Evolutionary conservation across 2,329 filamentous ascomycete species (phyloP).

Genomic region (Aotearoamyces nothofagi): DNA sequence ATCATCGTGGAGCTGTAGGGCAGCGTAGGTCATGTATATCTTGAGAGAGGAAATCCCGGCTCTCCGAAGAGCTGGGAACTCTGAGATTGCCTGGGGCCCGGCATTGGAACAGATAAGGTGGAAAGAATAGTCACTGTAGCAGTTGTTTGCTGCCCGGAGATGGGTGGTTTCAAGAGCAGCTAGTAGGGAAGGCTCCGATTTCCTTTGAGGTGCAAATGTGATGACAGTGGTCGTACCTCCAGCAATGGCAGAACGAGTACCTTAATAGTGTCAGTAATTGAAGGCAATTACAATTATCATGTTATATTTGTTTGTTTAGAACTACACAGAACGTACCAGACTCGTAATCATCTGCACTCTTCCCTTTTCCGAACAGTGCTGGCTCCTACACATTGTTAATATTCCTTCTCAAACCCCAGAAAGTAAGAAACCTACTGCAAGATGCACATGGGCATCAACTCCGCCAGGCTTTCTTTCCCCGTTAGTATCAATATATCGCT

Average conservation of each 20-base stretch:
- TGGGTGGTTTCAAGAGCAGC: constrained; percentile 26
- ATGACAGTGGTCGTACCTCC: constrained; percentile 33
- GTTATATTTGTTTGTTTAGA: background rate
- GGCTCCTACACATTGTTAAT: constrained; percentile 20
- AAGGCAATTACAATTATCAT: background rate
- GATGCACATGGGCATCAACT: constrained; percentile 30
- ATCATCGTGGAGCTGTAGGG: constrained; percentile 23
- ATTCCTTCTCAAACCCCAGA: background rate
- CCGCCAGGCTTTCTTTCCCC: constrained; percentile 24
- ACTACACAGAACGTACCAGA: constrained; percentile 7
- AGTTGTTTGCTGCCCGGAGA: constrained; percentile 24
- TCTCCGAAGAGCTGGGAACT: constrained; percentile 15
- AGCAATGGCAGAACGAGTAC: constrained; percentile 28
- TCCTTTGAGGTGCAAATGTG: constrained; percentile 29
- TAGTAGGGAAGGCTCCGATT: constrained; percentile 27
- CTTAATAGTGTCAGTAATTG: constrained; percentile 17
- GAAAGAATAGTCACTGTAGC: constrained; percentile 33
- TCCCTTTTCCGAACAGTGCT: constrained; percentile 24
- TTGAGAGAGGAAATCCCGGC: constrained; percentile 27
- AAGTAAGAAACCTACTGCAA: constrained; percentile 11
- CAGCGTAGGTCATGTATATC: constrained; percentile 29
- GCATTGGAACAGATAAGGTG: constrained; percentile 28
- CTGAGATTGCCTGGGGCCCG: constrained; percentile 20
- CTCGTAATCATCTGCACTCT: constrained; percentile 15
- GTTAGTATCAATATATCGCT: too few relatives aligned